phyloP scores from a whole-genome alignment of 139 green algal species.

The Penium margaritaceum region DNA sequence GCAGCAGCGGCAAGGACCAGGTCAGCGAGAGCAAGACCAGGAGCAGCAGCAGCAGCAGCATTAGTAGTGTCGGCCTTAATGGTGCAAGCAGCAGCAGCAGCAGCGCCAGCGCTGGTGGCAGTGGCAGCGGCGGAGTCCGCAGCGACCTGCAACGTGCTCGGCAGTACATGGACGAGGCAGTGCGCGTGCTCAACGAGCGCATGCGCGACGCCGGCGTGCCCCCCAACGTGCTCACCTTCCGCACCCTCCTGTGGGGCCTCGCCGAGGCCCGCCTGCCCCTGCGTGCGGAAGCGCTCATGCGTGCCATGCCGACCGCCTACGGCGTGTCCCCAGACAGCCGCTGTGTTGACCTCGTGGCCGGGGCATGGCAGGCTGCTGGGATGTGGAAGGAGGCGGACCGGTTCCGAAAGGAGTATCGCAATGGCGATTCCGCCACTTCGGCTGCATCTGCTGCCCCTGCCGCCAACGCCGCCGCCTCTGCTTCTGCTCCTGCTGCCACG shows the following conservation, averaged over 20 bases:
- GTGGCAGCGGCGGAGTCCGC: too few species aligned
- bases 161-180: constrained; percentile 4
- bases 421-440: background rate
- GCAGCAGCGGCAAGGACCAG: too few species aligned
- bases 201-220: background rate
- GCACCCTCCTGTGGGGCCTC: constrained; percentile 14
- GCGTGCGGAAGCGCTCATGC: background rate
- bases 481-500: too few species aligned
- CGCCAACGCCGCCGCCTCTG: too few species aligned
- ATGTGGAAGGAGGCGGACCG: background rate
- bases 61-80: too few species aligned
- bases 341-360: background rate
- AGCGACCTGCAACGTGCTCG: too few species aligned
- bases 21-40: too few species aligned
- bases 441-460: too few species aligned
- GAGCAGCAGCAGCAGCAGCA: too few species aligned
- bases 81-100: too few species aligned
- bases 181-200: background rate
- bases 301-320: background rate
- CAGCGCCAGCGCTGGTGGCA: too few species aligned
- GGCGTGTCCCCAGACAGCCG: background rate
- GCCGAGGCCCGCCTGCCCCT: background rate
- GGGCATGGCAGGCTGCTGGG: background rate
- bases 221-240: constrained; percentile 12
- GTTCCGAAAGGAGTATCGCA: background rate